Conservation (phyloP, 176 grass and related monocot species). For the Carex littledalei region DNA sequence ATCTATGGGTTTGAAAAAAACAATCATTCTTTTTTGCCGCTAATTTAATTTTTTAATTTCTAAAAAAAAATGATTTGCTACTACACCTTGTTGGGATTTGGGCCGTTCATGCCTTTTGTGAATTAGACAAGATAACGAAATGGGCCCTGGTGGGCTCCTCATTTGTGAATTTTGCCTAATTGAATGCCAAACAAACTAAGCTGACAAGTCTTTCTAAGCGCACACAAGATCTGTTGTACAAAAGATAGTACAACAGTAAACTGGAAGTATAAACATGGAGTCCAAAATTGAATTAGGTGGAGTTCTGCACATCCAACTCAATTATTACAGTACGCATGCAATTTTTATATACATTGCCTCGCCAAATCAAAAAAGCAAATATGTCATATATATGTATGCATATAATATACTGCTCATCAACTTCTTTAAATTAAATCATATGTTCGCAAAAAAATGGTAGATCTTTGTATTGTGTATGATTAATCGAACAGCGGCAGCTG, state of each 20-base stretch:
- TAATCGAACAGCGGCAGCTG: conserved; percentile 43
- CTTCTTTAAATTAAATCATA: conserved; percentile 7
- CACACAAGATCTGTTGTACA: background rate
- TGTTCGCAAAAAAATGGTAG: conserved; percentile 65
- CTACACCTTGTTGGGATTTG: too few species aligned
- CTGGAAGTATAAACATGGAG: too few species aligned
- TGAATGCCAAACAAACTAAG: background rate
- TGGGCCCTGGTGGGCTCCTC: background rate
- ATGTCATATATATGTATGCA: too few species aligned
- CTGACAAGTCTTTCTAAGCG: background rate
- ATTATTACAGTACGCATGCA: background rate
- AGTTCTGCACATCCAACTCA: background rate
- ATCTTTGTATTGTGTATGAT: conserved; percentile 48
- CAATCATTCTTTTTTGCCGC: too few species aligned
- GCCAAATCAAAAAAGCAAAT: background rate
- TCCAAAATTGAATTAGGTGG: too few species aligned
- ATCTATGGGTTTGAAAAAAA: too few species aligned
- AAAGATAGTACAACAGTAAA: too few species aligned
- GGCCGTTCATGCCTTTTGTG: background rate
- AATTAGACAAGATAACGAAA: background rate
- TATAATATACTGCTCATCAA: background rate
- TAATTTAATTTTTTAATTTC: too few species aligned
- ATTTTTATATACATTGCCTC: background rate
- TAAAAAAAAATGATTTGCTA: too few species aligned
- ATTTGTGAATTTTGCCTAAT: background rate